Conservation (phyloP, 169 alveolate species). For the Toxoplasma gondii region DNA sequence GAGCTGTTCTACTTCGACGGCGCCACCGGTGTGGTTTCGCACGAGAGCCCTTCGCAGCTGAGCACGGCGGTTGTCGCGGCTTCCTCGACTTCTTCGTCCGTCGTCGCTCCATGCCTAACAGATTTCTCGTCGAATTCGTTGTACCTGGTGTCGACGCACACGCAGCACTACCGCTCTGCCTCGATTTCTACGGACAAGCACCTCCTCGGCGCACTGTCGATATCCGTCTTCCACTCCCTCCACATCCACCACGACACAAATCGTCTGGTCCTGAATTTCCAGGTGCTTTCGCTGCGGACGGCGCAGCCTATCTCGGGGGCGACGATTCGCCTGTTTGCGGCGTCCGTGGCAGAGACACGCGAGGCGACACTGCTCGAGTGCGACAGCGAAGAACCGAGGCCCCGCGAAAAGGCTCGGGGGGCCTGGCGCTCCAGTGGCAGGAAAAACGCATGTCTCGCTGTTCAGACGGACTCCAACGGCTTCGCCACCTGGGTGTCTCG, state of each 20-base stretch:
- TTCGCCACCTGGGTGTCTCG: not conserved
- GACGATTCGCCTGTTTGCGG: not conserved
- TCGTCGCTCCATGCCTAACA: not conserved
- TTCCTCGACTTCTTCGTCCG: not conserved
- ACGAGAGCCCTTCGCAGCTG: not conserved
- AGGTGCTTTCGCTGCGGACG: not conserved
- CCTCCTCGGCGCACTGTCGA: not conserved
- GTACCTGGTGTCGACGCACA: not conserved
- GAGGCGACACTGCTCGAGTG: not conserved
- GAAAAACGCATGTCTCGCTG: not conserved
- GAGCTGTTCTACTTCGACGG: not conserved
- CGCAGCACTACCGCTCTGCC: not conserved
- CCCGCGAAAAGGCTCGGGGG: too few species aligned
- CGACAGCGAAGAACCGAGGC: not conserved
- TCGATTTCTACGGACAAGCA: not conserved
- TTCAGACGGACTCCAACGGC: not conserved
- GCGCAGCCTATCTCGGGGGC: not conserved
- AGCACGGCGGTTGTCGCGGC: not conserved
- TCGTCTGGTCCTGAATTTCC: not conserved
- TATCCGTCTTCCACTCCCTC: not conserved
- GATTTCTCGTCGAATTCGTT: not conserved
- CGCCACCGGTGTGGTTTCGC: not conserved
- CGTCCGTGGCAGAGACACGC: not conserved
- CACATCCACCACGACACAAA: not conserved
- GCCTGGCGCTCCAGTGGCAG: not conserved